These are phyloP conservation scores for Salix arbutifolia DNA, from an alignment of 345 rosid species.

Conservation along the genomic window DNA sequence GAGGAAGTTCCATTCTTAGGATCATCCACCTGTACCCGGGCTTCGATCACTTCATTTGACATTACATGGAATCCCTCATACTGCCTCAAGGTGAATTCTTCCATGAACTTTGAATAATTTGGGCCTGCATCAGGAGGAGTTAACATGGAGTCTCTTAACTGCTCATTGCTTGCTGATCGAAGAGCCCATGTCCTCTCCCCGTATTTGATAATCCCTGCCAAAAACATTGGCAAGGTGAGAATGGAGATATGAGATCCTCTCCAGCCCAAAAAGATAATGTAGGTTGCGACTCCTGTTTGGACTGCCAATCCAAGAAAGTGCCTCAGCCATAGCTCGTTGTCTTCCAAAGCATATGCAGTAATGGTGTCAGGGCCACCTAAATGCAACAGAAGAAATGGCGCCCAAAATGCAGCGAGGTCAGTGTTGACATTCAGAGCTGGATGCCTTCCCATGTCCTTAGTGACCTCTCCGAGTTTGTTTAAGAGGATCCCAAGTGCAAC, in stretches of 20 bases:
- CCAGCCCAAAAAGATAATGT: conserved; percentile 31
- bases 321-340: conserved; percentile 38
- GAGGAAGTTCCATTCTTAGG: too few relatives aligned
- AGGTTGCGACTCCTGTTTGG: conserved; percentile 20
- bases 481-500: conserved; percentile 27
- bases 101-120: conserved; percentile 21
- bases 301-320: conserved; percentile 15
- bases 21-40: neutral
- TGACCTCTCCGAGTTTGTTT: neutral
- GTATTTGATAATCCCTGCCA: conserved; percentile 39
- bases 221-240: conserved; percentile 24
- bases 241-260: conserved; percentile 11
- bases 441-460: neutral
- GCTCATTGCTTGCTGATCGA: conserved; percentile 36
- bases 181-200: conserved; percentile 39
- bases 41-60: neutral
- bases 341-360: conserved; percentile 30
- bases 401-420: conserved; percentile 24
- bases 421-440: neutral
- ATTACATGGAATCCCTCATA: neutral
- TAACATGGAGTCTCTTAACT: conserved; percentile 30
- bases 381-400: conserved; percentile 34
- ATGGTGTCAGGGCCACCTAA: conserved; percentile 28
- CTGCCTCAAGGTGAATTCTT: conserved; percentile 5
- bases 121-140: conserved; percentile 25